A percentile compares a stretch with the other conserved stretches of the same genome.
phyloP scores from a whole-genome alignment of 2,329 filamentous ascomycete species.

The Penicillium sp. region DNA sequence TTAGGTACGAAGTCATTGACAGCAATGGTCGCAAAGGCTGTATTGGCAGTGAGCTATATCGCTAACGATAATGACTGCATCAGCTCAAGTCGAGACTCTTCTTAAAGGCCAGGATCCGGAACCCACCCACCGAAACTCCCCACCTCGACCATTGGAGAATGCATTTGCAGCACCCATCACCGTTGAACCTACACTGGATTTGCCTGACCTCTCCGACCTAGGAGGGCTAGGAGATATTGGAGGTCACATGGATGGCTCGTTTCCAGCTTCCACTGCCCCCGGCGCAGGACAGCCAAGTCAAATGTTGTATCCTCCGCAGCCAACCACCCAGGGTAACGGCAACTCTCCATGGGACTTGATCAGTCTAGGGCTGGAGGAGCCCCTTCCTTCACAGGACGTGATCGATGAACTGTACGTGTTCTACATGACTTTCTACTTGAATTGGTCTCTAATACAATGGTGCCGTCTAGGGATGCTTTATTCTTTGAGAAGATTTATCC shows the following conservation, averaged over 20 bases:
- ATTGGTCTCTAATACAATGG: slow-evolving; percentile 14
- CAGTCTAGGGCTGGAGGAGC: slow-evolving; percentile 75
- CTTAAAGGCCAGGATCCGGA: slow-evolving; percentile 72
- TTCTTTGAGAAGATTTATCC: slow-evolving; percentile 91
- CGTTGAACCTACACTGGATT: slow-evolving; percentile 21
- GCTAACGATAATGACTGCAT: slow-evolving; percentile 14
- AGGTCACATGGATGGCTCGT: slow-evolving; percentile 17
- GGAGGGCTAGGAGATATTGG: slow-evolving; percentile 4
- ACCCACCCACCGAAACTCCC: slow-evolving; percentile 30
- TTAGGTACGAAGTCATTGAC: slow-evolving; percentile 63
- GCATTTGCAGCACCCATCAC: slow-evolving; percentile 34
- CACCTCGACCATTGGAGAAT: slow-evolving; percentile 23
- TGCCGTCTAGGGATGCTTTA: slow-evolving; percentile 63
- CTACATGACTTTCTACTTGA: not conserved
- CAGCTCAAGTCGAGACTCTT: slow-evolving; percentile 90
- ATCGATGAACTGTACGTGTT: slow-evolving; percentile 73
- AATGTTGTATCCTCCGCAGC: slow-evolving; percentile 21
- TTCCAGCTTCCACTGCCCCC: slow-evolving; percentile 26
- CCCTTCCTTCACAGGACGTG: slow-evolving; percentile 72
- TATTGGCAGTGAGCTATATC: slow-evolving; percentile 1
- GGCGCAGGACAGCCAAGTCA: slow-evolving; percentile 20
- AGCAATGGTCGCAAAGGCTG: not conserved
- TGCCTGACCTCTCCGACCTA: slow-evolving; percentile 26
- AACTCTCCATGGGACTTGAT: slow-evolving; percentile 81
- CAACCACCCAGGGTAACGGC: slow-evolving; percentile 30